Base-by-base conservation (phyloP, 2,329 filamentous ascomycete species). In the Hawksworthiomyces lignivorus region DNA sequence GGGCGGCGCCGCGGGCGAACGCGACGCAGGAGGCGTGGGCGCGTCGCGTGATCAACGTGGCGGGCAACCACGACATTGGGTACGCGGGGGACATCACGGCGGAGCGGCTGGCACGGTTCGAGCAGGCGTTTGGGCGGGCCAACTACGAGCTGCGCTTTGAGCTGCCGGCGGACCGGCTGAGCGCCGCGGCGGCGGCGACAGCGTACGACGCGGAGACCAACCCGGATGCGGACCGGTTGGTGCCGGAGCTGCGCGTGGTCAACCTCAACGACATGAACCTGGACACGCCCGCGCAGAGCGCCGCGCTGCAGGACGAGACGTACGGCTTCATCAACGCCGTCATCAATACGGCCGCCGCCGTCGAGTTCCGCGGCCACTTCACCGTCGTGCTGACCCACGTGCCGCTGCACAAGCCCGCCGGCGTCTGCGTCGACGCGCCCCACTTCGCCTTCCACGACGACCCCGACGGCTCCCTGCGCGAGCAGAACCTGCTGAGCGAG, bases 51-150 rank as follows among this genome's bases (percentile, higher is more conserved):
- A 87, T 98, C 58, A 94, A 95, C 52, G 78, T 97, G 20, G 88
- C 81, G 0, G 92, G 92, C 2, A 98, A 98, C 56, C 92, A 98
- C 58, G 92, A 98, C 60, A 82, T 98, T 55, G 92, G 92, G 26
- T 98, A 98, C 59, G 87, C 89, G 0, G 92, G 92, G 4, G 92
- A 98, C 60, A 73, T 97, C 47, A 87, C 83, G 30, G 65, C 72
- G n/a, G 71, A 78, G 47, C 78, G 88, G 4, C 70, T 96, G 41
- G 69, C 77, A 21, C 77, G 92, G 2, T 98, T 97, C 57, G 88
- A 95, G 63, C 71, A 73, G 18, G 75, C 76, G 2, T 98, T 94
- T 65, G 92, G 92, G 43, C 85, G 80, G 50, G 79, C 85, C 15
- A 94, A 97, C 60, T 98, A 94, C 73, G 88, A 94, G 56, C 73